These are phyloP conservation scores for Ceratorhiza oryzae-sativae DNA, from an alignment of 1,284 basidiomycete species.

Conservation along the genomic window DNA sequence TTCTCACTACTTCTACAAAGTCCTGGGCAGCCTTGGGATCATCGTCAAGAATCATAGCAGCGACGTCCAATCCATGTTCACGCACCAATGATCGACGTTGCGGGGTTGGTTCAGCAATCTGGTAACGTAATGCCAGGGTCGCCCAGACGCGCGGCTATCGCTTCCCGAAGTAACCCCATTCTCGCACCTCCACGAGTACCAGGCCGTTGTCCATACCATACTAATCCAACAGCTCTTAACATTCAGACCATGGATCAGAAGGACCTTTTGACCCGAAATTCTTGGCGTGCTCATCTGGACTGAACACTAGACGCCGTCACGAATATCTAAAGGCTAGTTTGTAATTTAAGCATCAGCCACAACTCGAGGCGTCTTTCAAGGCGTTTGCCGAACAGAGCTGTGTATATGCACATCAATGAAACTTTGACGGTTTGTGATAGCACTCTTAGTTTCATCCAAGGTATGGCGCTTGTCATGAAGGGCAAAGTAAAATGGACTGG, in stretches of 20 bases:
- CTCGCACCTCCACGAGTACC: too few species aligned
- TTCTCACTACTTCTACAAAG: background rate
- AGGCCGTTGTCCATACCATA: too few species aligned
- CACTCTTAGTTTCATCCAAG: background rate
- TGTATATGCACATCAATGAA: background rate
- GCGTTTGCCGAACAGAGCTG: background rate
- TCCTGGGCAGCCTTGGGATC: background rate
- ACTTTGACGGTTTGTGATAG: background rate
- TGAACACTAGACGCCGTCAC: too few species aligned
- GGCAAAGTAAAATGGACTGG: background rate
- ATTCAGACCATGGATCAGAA: too few species aligned
- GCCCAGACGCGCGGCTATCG: background rate
- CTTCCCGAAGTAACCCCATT: too few species aligned
- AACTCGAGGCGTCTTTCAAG: background rate
- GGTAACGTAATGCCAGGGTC: background rate
- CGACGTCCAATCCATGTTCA: background rate
- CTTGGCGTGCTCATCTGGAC: too few species aligned
- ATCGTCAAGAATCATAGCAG: background rate
- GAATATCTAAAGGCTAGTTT: too few species aligned
- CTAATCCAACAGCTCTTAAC: too few species aligned
- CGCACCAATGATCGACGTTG: background rate
- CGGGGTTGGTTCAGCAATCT: background rate
- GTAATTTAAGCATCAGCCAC: background rate
- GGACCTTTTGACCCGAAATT: too few species aligned
- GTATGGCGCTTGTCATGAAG: background rate